phyloP scores from a whole-genome alignment of 2,329 filamentous ascomycete genomes.

The Metarhizium album region DNA sequence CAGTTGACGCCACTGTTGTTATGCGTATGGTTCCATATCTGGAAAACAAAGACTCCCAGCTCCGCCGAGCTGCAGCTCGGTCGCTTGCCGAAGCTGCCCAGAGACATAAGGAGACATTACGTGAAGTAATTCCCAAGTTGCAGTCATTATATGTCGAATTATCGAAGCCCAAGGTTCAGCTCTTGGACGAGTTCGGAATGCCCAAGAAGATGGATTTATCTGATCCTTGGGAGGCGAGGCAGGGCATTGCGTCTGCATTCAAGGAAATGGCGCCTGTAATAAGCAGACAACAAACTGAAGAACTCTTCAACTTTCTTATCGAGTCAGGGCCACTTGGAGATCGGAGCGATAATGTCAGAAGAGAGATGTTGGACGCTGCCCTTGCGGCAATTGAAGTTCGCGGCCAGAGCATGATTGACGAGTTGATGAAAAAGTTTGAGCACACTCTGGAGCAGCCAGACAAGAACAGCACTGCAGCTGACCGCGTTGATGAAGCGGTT shows the following conservation, averaged over 20 bases:
- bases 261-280: conserved; percentile 68
- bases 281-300: conserved; percentile 56
- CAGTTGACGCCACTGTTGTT: conserved; percentile 55
- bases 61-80: conserved; percentile 73
- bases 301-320: conserved; percentile 78
- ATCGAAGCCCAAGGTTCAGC: conserved; percentile 70
- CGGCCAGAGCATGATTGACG: conserved; percentile 73
- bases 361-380: conserved; percentile 87
- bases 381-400: conserved; percentile 70
- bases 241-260: conserved; percentile 81
- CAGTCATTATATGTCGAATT: conserved; percentile 64
- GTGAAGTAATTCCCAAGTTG: conserved; percentile 52
- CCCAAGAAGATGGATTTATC: conserved; percentile 76
- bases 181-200: conserved; percentile 91
- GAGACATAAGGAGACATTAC: conserved; percentile 47
- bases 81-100: conserved; percentile 66
- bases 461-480: conserved; percentile 68
- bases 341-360: conserved; percentile 61
- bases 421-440: conserved; percentile 88
- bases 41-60: conserved; percentile 66
- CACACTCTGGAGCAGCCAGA: conserved; percentile 76
- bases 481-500: conserved; percentile 91
- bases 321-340: conserved; percentile 81
- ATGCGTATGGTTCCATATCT: conserved; percentile 66
- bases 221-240: conserved; percentile 85